These are phyloP conservation scores for Diaporthe citri DNA, from an alignment of 2,329 filamentous ascomycete species.

Conservation along the genomic window DNA sequence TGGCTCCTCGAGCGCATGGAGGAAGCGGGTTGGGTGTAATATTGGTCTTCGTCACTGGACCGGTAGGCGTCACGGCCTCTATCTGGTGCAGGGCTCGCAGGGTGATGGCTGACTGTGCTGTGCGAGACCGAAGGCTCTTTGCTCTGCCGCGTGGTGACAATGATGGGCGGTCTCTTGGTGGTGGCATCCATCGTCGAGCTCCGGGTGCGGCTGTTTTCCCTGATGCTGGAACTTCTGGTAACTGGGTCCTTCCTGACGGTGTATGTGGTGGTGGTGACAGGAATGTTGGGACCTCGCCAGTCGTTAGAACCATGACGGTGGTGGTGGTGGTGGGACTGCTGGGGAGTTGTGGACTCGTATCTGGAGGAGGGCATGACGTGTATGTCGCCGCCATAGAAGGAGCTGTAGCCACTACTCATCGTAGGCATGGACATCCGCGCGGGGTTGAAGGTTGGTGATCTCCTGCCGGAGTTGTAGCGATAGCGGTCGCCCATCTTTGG, in stretches of 20 bases:
- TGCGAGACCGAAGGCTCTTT: slow-evolving; percentile 57
- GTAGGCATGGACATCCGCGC: slow-evolving; percentile 66
- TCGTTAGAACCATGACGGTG: slow-evolving; percentile 47
- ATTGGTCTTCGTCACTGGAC: slow-evolving; percentile 62
- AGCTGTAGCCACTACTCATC: slow-evolving; percentile 60
- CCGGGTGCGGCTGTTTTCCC: slow-evolving; percentile 62
- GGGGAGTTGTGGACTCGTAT: slow-evolving; percentile 43
- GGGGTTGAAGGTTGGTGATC: slow-evolving; percentile 61
- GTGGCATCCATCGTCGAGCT: slow-evolving; percentile 65
- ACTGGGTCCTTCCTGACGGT: slow-evolving; percentile 67
- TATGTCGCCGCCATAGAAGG: slow-evolving; percentile 65
- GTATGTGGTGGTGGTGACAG: slow-evolving; percentile 67
- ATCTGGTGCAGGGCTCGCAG: slow-evolving; percentile 65
- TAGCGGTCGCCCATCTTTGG: slow-evolving; percentile 63
- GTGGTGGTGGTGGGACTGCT: slow-evolving; percentile 43
- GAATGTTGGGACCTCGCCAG: slow-evolving; percentile 48
- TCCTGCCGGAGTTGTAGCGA: slow-evolving; percentile 55
- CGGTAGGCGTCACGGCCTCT: slow-evolving; percentile 64
- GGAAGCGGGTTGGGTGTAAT: slow-evolving; percentile 70
- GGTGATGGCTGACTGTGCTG: slow-evolving; percentile 51
- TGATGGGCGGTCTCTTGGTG: slow-evolving; percentile 62
- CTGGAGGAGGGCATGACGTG: slow-evolving; percentile 63
- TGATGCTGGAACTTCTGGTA: slow-evolving; percentile 59
- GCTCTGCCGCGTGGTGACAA: slow-evolving; percentile 67
- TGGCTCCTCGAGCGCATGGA: slow-evolving; percentile 66